A percentile compares a stretch with the other conserved stretches of the same genome.
phyloP scores from a whole-genome alignment of 2,329 filamentous ascomycete species.

The Xylaria sp. region DNA sequence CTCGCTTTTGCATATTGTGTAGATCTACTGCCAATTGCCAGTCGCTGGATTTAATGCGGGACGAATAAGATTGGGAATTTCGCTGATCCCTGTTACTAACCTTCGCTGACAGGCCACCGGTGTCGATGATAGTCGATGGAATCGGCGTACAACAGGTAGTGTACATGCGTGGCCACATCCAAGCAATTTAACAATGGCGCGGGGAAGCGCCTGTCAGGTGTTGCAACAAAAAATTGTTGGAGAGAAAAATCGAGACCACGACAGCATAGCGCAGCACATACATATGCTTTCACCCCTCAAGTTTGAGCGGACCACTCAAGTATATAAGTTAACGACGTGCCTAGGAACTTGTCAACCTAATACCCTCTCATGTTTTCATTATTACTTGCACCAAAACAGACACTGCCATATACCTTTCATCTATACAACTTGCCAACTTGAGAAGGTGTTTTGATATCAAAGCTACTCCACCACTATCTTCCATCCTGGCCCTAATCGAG shows the following conservation, averaged over 20 bases:
- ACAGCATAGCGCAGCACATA: constrained; percentile 3
- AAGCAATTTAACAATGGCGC: constrained; percentile 14
- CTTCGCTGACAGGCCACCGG: constrained; percentile 5
- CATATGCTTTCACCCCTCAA: not conserved
- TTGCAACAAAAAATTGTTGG: constrained; percentile 5
- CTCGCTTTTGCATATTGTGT: not conserved
- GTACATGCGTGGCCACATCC: not conserved
- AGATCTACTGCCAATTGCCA: not conserved
- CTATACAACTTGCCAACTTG: not conserved
- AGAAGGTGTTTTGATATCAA: not conserved
- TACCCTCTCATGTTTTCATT: not conserved
- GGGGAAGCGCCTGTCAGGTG: constrained; percentile 4
- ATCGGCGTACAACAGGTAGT: not conserved
- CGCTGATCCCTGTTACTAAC: constrained; percentile 1
- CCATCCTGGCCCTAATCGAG: not conserved
- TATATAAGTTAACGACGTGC: constrained; percentile 13
- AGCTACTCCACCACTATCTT: not conserved
- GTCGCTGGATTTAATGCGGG: not conserved
- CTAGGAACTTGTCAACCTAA: not conserved
- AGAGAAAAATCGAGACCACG: constrained; percentile 11
- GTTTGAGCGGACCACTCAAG: not conserved
- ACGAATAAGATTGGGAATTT: constrained; percentile 14
- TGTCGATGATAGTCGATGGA: not conserved
- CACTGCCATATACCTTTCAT: not conserved
- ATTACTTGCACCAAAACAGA: not conserved